Evolutionary conservation across 495 filamentous ascomycete genomes (phyloP), one percentile per base, ranked within the genome.

Genomic region (Amniculicola lignicola): DNA sequence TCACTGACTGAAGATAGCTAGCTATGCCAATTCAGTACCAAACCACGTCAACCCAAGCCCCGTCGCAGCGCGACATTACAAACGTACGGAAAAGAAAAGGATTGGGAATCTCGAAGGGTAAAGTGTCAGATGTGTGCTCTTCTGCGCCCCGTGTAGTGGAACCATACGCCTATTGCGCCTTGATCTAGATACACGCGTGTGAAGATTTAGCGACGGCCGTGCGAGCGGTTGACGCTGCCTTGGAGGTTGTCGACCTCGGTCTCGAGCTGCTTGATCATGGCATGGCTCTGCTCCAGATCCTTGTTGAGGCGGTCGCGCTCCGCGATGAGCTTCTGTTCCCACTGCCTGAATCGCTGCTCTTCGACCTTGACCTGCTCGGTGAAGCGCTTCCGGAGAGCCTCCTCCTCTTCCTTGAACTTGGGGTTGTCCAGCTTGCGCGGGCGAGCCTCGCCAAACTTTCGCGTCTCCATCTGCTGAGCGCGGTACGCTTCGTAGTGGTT

Each of bases 391-490:
- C 93, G 84, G 62, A 98, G 80, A 59, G 85, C 88, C 80, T 98
- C 93, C 67, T 98, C 93, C 73, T 98, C 93, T 72, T 98, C 93
- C 80, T 98, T 98, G 84, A 97, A 98, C 81, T 97, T 97, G 73
- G 93, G 93, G 79, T 98, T 98, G 79, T 98, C 93, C 57, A 98
- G 80, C 80, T 98, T 98, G 73, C 90, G 79, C 59, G 93, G 93
- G 47, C 93, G 82, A 37, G 92, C 92, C 79, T 98, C 93, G 72
- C 93, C 93, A 63, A 97, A 97, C 75, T 98, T 98, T 73, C 93
- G 83, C 46, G 93, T 98, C 83, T 98, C 93, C 93, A 98, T 98
- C 74, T 98, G 93, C 71, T 93, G 88, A 28, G 94, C 93, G 63
- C 93, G 91, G 78, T 98, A 98, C 46, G 89, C 93, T 72, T 98